A percentile compares a stretch with the other conserved stretches of the same genome.
Evolutionary conservation across 2,329 filamentous ascomycete genomes (phyloP).

Genomic region (Neophaeococcomyces aloes): DNA sequence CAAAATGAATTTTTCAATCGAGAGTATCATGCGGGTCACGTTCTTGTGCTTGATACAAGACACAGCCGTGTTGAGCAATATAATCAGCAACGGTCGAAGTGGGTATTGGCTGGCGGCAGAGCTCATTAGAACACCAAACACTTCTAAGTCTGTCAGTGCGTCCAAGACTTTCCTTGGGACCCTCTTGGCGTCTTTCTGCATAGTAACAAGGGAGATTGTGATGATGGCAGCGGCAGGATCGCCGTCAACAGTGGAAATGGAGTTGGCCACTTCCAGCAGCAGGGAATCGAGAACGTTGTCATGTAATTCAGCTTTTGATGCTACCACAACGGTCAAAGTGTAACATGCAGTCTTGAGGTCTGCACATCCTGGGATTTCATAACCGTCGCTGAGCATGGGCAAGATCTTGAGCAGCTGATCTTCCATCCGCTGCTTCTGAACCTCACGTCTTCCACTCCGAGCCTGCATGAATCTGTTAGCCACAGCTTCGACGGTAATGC

Average conservation of each 20-base stretch:
- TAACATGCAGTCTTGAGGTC: slow-evolving; percentile 80
- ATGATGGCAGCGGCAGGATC: slow-evolving; percentile 56
- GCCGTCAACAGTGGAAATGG: slow-evolving; percentile 64
- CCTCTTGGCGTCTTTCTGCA: slow-evolving; percentile 61
- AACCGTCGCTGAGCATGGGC: slow-evolving; percentile 64
- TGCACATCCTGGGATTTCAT: slow-evolving; percentile 63
- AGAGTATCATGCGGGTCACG: slow-evolving; percentile 5
- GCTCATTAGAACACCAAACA: background rate
- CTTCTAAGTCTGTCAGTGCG: slow-evolving; percentile 23
- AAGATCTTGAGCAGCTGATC: slow-evolving; percentile 58
- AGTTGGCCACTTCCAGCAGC: slow-evolving; percentile 76
- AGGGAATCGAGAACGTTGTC: slow-evolving; percentile 73
- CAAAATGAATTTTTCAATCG: slow-evolving; percentile 12
- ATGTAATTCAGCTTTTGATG: slow-evolving; percentile 67
- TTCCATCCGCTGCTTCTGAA: slow-evolving; percentile 73
- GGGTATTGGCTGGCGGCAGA: background rate
- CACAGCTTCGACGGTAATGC: slow-evolving; percentile 73
- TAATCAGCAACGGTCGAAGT: background rate
- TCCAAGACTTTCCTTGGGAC: slow-evolving; percentile 62
- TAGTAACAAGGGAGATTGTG: slow-evolving; percentile 69
- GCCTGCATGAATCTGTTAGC: slow-evolving; percentile 69
- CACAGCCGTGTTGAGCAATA: background rate
- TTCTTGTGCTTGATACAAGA: slow-evolving; percentile 5
- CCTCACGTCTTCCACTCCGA: slow-evolving; percentile 61
- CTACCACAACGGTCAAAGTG: slow-evolving; percentile 79